phyloP scores from a whole-genome alignment of 441 rosid genomes.

The Syzygium syzygioides region DNA sequence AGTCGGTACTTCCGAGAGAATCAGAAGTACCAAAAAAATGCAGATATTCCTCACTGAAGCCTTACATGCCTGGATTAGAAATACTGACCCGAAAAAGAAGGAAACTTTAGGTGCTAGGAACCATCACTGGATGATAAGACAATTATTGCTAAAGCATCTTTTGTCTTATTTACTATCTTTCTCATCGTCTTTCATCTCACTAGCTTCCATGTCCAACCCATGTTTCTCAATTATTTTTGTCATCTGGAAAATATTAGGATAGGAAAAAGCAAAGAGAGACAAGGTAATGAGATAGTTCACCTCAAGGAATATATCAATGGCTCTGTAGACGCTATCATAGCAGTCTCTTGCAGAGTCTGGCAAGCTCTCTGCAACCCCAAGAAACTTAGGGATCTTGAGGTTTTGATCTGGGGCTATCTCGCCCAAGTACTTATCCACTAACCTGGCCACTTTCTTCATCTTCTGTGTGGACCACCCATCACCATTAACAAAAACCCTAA shows the following conservation, averaged over 20 bases:
- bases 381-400: slow-evolving; percentile 51
- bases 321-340: slow-evolving; percentile 70
- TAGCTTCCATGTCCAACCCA: neutral
- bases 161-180: neutral
- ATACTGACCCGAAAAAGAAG: neutral
- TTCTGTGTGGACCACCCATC: slow-evolving; percentile 14
- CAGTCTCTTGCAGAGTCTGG: slow-evolving; percentile 70
- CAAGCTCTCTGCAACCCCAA: slow-evolving; percentile 62
- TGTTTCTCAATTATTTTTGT: neutral
- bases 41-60: neutral
- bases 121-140: neutral
- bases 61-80: neutral
- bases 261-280: neutral
- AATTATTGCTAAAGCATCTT: neutral
- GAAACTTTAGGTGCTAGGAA: neutral
- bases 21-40: neutral
- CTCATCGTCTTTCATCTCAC: neutral
- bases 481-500: slow-evolving; percentile 35
- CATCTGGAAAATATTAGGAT: neutral
- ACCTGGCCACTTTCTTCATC: slow-evolving; percentile 43
- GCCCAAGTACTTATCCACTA: slow-evolving; percentile 55
- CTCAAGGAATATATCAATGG: slow-evolving; percentile 73
- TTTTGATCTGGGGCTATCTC: slow-evolving; percentile 79
- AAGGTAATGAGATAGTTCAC: slow-evolving; percentile 20
- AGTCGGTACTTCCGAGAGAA: neutral